Evolutionary conservation across 306 rosid genomes (phyloP).

Genomic region (Lablab purpureus): DNA sequence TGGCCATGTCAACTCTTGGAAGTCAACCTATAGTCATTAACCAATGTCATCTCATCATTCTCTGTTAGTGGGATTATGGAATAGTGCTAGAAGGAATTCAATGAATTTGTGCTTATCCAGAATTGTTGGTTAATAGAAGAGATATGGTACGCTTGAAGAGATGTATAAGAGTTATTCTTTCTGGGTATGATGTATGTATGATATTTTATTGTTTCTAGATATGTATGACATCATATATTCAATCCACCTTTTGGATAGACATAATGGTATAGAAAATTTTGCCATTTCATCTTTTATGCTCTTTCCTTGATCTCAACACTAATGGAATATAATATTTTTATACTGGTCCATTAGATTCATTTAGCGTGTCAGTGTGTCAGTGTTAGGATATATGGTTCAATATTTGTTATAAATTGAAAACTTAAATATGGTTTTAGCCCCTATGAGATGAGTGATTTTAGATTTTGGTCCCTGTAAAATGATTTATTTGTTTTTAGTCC

Average conservation of each 20-base stretch:
- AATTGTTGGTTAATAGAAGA: background rate
- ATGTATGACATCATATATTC: background rate
- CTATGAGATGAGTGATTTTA: no score
- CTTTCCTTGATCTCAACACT: slow-evolving; percentile 7
- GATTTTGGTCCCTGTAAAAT: no score
- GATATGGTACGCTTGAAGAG: background rate
- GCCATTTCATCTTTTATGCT: slow-evolving; percentile 13
- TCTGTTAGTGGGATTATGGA: background rate
- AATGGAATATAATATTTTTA: slow-evolving; percentile 4
- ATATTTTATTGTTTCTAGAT: background rate
- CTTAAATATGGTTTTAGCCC: no score
- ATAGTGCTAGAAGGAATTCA: slow-evolving; percentile 1
- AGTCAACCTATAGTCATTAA: background rate
- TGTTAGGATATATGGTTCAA: slow-evolving; percentile 6
- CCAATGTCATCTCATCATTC: background rate
- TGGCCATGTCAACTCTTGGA: background rate
- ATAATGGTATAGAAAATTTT: slow-evolving; percentile 9
- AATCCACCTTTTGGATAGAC: background rate
- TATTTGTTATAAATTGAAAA: background rate
- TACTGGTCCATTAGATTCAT: slow-evolving; percentile 2
- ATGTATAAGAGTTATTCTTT: background rate
- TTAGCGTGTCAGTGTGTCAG: slow-evolving; percentile 28
- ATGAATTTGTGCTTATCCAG: background rate
- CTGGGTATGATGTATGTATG: background rate
- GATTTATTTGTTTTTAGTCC: no score